Conservation (phyloP, 345 rosid species). For the Cardamine occulta region DNA sequence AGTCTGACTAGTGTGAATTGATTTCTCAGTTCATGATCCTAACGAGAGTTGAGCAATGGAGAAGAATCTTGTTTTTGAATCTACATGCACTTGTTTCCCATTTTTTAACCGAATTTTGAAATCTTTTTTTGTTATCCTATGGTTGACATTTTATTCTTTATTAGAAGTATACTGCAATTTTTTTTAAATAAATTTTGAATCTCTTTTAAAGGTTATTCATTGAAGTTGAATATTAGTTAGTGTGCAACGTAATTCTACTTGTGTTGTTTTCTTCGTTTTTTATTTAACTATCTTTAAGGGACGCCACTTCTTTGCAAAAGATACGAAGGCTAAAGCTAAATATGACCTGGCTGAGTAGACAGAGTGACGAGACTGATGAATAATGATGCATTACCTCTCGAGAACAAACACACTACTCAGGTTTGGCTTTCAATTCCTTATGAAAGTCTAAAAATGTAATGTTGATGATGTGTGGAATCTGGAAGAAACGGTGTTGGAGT, state of each 20-base stretch:
- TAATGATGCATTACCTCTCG: not conserved
- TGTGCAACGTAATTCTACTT: not conserved
- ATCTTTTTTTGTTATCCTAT: not conserved
- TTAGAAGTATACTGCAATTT: not conserved
- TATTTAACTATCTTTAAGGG: not conserved
- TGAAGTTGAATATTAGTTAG: not conserved
- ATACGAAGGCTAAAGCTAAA: not conserved
- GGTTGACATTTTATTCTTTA: not conserved
- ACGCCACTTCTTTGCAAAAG: not conserved
- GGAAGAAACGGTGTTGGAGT: not conserved
- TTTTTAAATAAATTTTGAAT: not conserved
- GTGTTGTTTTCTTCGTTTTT: not conserved
- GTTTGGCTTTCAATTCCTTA: not conserved
- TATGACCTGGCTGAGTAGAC: not conserved
- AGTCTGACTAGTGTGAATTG: conserved; percentile 78
- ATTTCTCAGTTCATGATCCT: conserved; percentile 15
- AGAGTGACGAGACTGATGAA: not conserved
- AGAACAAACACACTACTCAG: not conserved
- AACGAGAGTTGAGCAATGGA: not conserved
- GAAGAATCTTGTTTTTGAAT: not conserved
- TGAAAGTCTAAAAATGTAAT: not conserved
- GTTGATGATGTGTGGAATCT: not conserved
- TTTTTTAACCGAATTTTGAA: not conserved
- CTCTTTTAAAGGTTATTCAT: not conserved
- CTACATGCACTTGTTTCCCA: not conserved